These are phyloP conservation scores for Cephaloascus fragrans DNA, from an alignment of 805 yeast species.

Conservation along the genomic window DNA sequence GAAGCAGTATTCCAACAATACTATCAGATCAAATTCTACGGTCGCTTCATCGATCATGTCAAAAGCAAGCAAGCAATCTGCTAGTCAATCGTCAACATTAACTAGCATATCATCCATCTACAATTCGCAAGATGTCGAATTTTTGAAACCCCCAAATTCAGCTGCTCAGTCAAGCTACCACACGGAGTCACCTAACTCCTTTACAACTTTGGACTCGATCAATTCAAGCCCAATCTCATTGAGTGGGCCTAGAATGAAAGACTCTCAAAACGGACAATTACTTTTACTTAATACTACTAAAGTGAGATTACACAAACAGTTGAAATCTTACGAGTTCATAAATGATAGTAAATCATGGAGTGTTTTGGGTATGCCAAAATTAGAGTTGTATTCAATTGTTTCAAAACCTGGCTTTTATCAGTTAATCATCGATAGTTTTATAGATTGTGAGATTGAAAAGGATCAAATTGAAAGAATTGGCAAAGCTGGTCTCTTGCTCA, in stretches of 20 bases:
- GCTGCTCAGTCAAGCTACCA: background rate
- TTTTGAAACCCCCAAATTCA: background rate
- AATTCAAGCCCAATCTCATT: background rate
- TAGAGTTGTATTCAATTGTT: background rate
- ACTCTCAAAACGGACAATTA: background rate
- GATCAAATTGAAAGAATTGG: background rate
- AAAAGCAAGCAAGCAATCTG: background rate
- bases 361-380: background rate
- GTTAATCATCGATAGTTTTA: background rate
- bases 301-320: background rate
- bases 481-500: background rate
- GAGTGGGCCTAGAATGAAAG: background rate
- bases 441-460: background rate
- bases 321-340: background rate
- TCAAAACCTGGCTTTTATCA: background rate
- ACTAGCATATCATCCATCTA: background rate
- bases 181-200: background rate
- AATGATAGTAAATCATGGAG: background rate
- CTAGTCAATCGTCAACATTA: slow-evolving; percentile 1
- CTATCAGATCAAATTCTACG: background rate
- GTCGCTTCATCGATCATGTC: background rate
- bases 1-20: background rate
- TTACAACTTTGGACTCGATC: background rate
- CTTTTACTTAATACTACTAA: background rate
- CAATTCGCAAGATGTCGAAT: background rate